phyloP scores from a whole-genome alignment of 306 rosid genomes.

The Begonia peltatifolia region DNA sequence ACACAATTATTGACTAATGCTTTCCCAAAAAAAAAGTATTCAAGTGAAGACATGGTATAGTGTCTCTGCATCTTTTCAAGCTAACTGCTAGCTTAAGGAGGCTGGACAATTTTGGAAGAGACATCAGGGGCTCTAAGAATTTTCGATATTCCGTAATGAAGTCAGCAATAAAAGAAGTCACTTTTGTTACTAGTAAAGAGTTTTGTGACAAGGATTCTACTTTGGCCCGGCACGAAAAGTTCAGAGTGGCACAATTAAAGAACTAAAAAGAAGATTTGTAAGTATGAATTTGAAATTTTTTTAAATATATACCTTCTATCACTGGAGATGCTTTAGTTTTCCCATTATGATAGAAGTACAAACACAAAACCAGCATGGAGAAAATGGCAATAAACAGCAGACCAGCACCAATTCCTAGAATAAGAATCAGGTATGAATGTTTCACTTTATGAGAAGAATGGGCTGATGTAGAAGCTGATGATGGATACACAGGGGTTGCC shows the following conservation, averaged over 20 bases:
- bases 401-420: constrained; percentile 60
- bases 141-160: no score
- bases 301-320: constrained; percentile 43
- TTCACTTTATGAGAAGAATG: constrained; percentile 32
- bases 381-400: constrained; percentile 52
- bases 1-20: no score
- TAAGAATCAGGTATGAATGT: constrained; percentile 46
- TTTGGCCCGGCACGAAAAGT: no score
- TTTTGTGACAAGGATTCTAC: no score
- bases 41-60: background rate
- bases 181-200: no score
- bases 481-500: constrained; percentile 26
- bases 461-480: constrained; percentile 27
- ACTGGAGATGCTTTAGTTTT: constrained; percentile 33
- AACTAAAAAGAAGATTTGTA: background rate
- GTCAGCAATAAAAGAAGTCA: no score
- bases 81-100: no score
- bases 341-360: constrained; percentile 31
- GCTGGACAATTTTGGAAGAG: no score
- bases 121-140: background rate
- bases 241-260: background rate
- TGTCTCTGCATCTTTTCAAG: constrained; percentile 7
- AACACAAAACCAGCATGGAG: constrained; percentile 41
- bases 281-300: constrained; percentile 5
- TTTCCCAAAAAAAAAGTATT: no score